Percentiles rank a stretch among this genome's conserved stretches.
Evolutionary conservation across 352 stramenopile genomes (phyloP).

Genomic region (Pythium scleroteichum): DNA sequence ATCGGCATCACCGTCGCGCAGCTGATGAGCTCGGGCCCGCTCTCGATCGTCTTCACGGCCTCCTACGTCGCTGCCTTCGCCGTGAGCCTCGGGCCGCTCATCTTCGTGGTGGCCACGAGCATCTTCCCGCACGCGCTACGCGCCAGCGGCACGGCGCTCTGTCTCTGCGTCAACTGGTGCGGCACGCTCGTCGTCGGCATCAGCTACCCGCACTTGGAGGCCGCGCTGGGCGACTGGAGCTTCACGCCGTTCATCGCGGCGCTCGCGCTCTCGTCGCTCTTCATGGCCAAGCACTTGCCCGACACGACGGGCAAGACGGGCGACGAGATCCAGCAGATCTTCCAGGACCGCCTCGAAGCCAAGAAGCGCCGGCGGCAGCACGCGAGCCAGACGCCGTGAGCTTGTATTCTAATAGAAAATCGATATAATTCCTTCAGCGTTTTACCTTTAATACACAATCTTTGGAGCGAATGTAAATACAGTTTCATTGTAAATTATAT

Average conservation of each 20-base stretch:
- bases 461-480: no score
- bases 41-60: slow-evolving; percentile 50
- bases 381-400: no score
- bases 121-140: slow-evolving; percentile 59
- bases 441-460: no score
- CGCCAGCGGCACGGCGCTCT: slow-evolving; percentile 43
- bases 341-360: slow-evolving; percentile 9
- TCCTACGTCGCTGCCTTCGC: slow-evolving; percentile 47
- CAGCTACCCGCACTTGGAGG: slow-evolving; percentile 54
- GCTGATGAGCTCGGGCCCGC: slow-evolving; percentile 36
- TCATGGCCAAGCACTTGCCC: slow-evolving; percentile 21
- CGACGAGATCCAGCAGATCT: slow-evolving; percentile 28
- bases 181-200: slow-evolving; percentile 59
- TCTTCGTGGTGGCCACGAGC: slow-evolving; percentile 49
- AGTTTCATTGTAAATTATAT: no score
- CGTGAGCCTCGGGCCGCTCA: slow-evolving; percentile 49
- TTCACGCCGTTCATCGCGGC: slow-evolving; percentile 32
- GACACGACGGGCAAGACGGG: slow-evolving; percentile 27
- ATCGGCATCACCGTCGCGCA: slow-evolving; percentile 34
- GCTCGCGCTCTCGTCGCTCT: slow-evolving; percentile 14
- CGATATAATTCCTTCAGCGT: no score
- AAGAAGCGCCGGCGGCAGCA: no score
- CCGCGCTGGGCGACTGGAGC: slow-evolving; percentile 36
- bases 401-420: no score
- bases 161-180: slow-evolving; percentile 53